Percentiles rank a stretch among this genome's conserved stretches.
These are phyloP conservation scores for Elsinoe perseae DNA, from an alignment of 2,329 filamentous ascomycete species.

Conservation along the genomic window DNA sequence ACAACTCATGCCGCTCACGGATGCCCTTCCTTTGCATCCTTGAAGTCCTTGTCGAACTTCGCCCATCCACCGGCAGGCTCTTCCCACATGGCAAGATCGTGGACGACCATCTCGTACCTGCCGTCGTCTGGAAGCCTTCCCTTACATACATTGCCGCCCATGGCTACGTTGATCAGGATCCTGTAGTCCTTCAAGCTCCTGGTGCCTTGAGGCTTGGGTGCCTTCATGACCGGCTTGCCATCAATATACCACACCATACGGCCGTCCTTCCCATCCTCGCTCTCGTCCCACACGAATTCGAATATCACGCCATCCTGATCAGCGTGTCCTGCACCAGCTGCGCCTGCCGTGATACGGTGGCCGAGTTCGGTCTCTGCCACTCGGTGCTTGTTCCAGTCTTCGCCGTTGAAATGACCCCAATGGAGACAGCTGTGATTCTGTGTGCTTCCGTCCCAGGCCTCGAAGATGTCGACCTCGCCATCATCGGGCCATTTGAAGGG, in stretches of 20 bases:
- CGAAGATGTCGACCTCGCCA: slow-evolving; percentile 54
- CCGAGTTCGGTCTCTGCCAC: slow-evolving; percentile 40
- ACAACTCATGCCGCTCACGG: neutral
- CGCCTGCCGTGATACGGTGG: neutral
- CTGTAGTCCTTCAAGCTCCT: slow-evolving; percentile 50
- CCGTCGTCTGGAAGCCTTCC: slow-evolving; percentile 47
- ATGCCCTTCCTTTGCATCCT: slow-evolving; percentile 20
- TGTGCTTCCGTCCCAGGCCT: slow-evolving; percentile 53
- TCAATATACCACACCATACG: slow-evolving; percentile 54
- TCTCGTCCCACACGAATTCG: slow-evolving; percentile 51
- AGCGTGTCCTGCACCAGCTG: neutral
- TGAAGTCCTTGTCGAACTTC: slow-evolving; percentile 48
- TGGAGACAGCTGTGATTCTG: slow-evolving; percentile 52
- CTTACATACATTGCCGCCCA: slow-evolving; percentile 53
- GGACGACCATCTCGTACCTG: slow-evolving; percentile 50
- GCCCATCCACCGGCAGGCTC: slow-evolving; percentile 50
- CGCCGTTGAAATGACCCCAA: slow-evolving; percentile 49
- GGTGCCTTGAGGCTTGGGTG: slow-evolving; percentile 44
- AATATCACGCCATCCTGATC: slow-evolving; percentile 40
- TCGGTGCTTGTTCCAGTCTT: slow-evolving; percentile 51
- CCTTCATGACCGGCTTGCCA: slow-evolving; percentile 51
- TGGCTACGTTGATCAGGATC: slow-evolving; percentile 53
- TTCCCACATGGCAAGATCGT: slow-evolving; percentile 46
- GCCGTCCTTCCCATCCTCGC: slow-evolving; percentile 35
- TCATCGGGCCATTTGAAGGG: slow-evolving; percentile 53